Base-by-base conservation (phyloP, 345 rosid genomes). In the Bretschneidera sinensis region DNA sequence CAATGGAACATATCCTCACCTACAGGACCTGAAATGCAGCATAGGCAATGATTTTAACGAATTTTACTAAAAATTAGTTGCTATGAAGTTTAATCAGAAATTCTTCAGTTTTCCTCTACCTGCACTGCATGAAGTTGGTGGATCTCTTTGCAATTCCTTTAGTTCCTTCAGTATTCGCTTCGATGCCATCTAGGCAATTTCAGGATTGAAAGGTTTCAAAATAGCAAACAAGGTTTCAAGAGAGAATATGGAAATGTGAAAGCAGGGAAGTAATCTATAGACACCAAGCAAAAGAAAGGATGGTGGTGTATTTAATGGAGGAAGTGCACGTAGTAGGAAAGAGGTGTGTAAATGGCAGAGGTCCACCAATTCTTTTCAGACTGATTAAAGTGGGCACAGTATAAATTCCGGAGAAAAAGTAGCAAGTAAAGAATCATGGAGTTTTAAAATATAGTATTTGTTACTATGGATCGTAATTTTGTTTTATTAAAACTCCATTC, bases 51-150 rank as follows among this genome's bases (percentile, higher is more conserved):
- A 57, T n/a, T 8, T 1, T 16, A 3, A 20, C 18, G 21, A 28
- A 8, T 19, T 9, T 6, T 21, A 20, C 24, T 18, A 9, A 31
- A 6, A 13, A 55, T 4, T 31, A 3, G 57, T 16, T 7, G 8
- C 24, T 22, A 45, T 24, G 55, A 28, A 28, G 8, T 28, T n/a
- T n/a, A n/a, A n/a, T 19, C 14, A 18, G 25, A 23, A 19, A 15
- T 21, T 17, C 45, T 0, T n/a, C 9, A 39, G 22, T 57, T 48
- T 14, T 39, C 24, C 17, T 25, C 43, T 72, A 84, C 90, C 87
- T 70, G 90, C 87, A 72, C 90, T 84, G 71, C 90, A 84, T 55
- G 90, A 84, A 59, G 80, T 74, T 60, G 86, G 89, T 18, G 89
- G 89, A 70, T 84, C 89, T 74, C 89, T 79, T 48, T 81, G 85